A percentile compares a stretch with the other conserved stretches of the same genome.
Evolutionary conservation across 2,329 filamentous ascomycete genomes (phyloP).

Genomic region (Fusarium sp.): DNA sequence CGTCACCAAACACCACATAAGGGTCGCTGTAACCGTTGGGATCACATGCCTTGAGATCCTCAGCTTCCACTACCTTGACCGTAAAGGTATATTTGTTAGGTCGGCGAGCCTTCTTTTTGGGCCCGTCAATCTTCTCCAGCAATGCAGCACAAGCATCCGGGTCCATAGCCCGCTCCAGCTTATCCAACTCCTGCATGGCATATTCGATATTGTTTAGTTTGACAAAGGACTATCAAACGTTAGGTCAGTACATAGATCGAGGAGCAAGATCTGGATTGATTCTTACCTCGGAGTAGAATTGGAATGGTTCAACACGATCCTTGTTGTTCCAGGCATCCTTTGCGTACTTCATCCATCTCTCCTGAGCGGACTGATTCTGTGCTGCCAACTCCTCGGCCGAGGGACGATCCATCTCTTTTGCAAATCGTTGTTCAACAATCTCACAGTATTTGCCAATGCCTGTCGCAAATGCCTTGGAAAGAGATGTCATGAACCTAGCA

Average conservation of each 20-base stretch:
- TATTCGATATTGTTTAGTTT: conserved; percentile 99
- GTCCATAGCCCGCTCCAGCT: conserved; percentile 88
- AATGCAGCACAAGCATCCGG: conserved; percentile 90
- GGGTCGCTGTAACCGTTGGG: conserved; percentile 94
- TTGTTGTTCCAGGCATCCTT: conserved; percentile 93
- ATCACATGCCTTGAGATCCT: conserved; percentile 98
- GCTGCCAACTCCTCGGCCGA: conserved; percentile 87
- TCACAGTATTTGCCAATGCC: conserved; percentile 93
- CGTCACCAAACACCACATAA: conserved; percentile 95
- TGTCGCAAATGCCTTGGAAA: conserved; percentile 84
- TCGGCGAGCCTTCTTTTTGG: conserved; percentile 71
- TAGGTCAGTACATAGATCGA: conserved; percentile 40
- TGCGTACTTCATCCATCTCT: conserved; percentile 92
- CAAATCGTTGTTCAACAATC: conserved; percentile 84
- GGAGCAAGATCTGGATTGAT: background rate
- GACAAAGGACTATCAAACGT: conserved; percentile 79
- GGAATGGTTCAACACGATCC: conserved; percentile 94
- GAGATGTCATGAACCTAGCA: conserved; percentile 95
- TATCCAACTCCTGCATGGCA: conserved; percentile 90
- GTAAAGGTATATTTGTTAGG: conserved; percentile 96
- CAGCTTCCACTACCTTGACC: conserved; percentile 97
- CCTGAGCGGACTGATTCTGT: conserved; percentile 82
- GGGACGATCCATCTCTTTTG: conserved; percentile 90
- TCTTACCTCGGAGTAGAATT: conserved; percentile 89
- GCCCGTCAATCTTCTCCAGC: conserved; percentile 78